phyloP scores from a whole-genome alignment of 2,329 filamentous ascomycete species.

The Trichoderma afroharzianum region DNA sequence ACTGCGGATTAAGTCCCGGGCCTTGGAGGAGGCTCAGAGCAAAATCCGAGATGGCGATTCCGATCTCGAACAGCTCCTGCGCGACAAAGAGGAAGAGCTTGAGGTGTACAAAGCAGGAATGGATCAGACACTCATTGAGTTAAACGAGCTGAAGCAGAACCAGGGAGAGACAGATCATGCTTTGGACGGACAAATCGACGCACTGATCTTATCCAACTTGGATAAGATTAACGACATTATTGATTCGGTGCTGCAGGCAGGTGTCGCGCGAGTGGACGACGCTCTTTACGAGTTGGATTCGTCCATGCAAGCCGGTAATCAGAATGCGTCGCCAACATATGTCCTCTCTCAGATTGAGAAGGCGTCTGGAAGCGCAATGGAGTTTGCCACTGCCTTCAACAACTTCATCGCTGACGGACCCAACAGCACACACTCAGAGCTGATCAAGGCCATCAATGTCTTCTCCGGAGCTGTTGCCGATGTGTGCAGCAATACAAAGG shows the following conservation, averaged over 20 bases:
- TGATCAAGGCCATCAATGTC: conserved; percentile 88
- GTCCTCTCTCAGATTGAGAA: conserved; percentile 97
- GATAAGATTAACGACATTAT: conserved; percentile 97
- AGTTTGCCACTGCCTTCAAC: conserved; percentile 97
- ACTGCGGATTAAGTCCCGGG: conserved; percentile 79
- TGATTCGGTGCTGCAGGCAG: conserved; percentile 90
- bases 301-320: conserved; percentile 96
- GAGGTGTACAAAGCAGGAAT: conserved; percentile 98
- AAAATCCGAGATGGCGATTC: conserved; percentile 76
- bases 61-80: conserved; percentile 79
- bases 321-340: conserved; percentile 92
- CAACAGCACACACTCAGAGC: conserved; percentile 81
- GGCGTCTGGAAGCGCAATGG: conserved; percentile 87
- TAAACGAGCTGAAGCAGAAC: conserved; percentile 79
- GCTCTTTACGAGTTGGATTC: conserved; percentile 96
- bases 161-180: conserved; percentile 74
- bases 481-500: conserved; percentile 94
- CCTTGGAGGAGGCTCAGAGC: conserved; percentile 77
- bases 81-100: conserved; percentile 95
- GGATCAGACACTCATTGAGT: conserved; percentile 90
- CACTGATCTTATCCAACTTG: conserved; percentile 78
- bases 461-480: conserved; percentile 90
- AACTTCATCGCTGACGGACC: conserved; percentile 97
- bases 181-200: conserved; percentile 87
- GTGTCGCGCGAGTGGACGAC: conserved; percentile 91